phyloP scores from a whole-genome alignment of 31 red algal species.

The Asparagopsis taxiformis region DNA sequence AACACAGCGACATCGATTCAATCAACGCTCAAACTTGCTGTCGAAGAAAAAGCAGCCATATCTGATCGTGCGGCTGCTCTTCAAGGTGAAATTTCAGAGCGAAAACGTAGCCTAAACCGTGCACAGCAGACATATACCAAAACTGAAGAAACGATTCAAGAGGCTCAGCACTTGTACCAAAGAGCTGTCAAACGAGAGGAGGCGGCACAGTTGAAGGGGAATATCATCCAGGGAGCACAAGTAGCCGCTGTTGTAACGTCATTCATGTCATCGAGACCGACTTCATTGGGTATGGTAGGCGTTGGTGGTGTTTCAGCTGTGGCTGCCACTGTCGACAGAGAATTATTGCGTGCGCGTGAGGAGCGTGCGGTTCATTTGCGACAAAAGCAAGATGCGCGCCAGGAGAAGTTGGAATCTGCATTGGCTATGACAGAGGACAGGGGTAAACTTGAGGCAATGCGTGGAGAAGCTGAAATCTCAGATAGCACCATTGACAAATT shows the following conservation, averaged over 20 bases:
- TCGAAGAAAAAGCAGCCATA: too few species aligned
- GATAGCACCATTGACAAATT: not conserved
- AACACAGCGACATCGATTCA: too few species aligned
- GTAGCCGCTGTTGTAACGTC: slow-evolving; percentile 17
- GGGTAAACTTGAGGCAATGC: not conserved
- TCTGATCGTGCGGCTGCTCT: too few species aligned
- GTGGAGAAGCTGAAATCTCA: not conserved
- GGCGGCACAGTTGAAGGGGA: not conserved
- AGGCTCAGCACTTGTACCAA: not conserved
- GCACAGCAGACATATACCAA: too few species aligned
- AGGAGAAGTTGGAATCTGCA: not conserved
- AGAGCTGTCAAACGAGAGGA: not conserved
- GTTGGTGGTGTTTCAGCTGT: slow-evolving; percentile 15
- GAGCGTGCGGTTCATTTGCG: slow-evolving; percentile 25
- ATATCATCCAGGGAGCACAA: slow-evolving; percentile 10
- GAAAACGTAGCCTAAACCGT: too few species aligned
- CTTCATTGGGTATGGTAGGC: slow-evolving; percentile 25
- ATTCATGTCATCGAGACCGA: slow-evolving; percentile 16
- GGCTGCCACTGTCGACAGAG: slow-evolving; percentile 19
- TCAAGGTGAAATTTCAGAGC: too few species aligned
- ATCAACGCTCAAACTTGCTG: too few species aligned
- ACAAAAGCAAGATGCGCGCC: slow-evolving; percentile 16
- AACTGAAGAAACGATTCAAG: too few species aligned
- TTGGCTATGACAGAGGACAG: not conserved
- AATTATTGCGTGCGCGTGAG: slow-evolving; percentile 21